These are phyloP conservation scores for Mitragyna speciosa DNA, from an alignment of 257 asterid species.

Conservation along the genomic window DNA sequence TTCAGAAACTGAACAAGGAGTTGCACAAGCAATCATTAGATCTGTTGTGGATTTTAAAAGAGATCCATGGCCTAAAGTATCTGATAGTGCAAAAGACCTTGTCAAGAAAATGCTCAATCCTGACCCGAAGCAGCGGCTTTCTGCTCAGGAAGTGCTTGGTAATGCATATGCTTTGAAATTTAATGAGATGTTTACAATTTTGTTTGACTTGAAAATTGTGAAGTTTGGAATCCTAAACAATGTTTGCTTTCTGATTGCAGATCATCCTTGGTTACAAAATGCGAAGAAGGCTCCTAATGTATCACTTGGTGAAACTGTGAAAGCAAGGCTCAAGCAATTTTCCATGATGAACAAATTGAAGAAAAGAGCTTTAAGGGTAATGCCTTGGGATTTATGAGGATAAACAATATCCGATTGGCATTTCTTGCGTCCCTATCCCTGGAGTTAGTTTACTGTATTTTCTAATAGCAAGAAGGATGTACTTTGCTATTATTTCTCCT, in stretches of 20 bases:
- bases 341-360: conserved; percentile 53
- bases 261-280: conserved; percentile 55
- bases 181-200: not conserved
- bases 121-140: conserved; percentile 47
- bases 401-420: not conserved
- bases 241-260: conserved; percentile 24
- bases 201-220: not conserved
- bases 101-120: conserved; percentile 53
- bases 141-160: conserved; percentile 54
- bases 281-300: conserved; percentile 51
- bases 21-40: conserved; percentile 52
- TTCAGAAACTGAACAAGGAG: conserved; percentile 57
- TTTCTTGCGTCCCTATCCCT: not conserved
- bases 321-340: conserved; percentile 51
- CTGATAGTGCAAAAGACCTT: conserved; percentile 51
- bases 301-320: conserved; percentile 49
- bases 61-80: conserved; percentile 57
- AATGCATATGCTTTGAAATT: not conserved
- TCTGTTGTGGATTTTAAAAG: conserved; percentile 48
- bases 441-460: not conserved
- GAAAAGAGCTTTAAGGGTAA: conserved; percentile 54
- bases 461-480: not conserved
- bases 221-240: not conserved
- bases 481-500: not conserved
- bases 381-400: conserved; percentile 1